Conservation (phyloP, 805 yeast species). For the Yamadazyma kitorensis region DNA sequence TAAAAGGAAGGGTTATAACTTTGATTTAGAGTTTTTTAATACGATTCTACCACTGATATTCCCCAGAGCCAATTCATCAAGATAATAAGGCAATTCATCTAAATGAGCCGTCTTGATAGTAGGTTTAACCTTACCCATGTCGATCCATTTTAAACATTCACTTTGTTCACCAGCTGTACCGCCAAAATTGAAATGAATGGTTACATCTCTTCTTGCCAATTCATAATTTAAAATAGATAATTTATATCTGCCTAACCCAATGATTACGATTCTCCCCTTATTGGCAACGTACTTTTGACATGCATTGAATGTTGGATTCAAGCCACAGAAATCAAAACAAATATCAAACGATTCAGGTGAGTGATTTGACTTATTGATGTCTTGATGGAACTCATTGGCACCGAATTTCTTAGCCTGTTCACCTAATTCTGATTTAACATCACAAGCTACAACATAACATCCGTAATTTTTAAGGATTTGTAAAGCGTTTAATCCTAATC, state of each 20-base stretch:
- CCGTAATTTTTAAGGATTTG: constrained; percentile 35
- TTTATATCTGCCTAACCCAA: constrained; percentile 41
- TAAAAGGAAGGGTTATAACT: no score
- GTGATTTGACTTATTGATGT: constrained; percentile 23
- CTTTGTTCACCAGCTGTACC: constrained; percentile 43
- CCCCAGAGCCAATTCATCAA: constrained; percentile 35
- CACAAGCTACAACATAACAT: constrained; percentile 32
- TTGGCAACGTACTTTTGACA: constrained; percentile 29
- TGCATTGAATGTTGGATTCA: constrained; percentile 25
- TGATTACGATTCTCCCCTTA: constrained; percentile 39
- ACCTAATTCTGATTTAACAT: constrained; percentile 25
- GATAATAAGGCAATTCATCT: constrained; percentile 32
- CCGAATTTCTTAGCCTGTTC: constrained; percentile 31
- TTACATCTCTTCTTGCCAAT: constrained; percentile 41
- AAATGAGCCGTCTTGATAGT: constrained; percentile 26
- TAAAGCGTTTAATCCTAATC: constrained; percentile 42
- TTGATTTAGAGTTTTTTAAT: no score
- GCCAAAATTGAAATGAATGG: constrained; percentile 39
- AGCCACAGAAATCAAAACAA: constrained; percentile 39
- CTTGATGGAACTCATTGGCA: constrained; percentile 41
- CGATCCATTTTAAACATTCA: constrained; percentile 43
- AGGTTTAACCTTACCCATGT: constrained; percentile 39
- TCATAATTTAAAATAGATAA: constrained; percentile 29
- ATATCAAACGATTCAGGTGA: constrained; percentile 34
- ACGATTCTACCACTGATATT: constrained; percentile 43